Conservation (phyloP, 2,329 filamentous ascomycete genomes). For the Lecanicillium sp. region DNA sequence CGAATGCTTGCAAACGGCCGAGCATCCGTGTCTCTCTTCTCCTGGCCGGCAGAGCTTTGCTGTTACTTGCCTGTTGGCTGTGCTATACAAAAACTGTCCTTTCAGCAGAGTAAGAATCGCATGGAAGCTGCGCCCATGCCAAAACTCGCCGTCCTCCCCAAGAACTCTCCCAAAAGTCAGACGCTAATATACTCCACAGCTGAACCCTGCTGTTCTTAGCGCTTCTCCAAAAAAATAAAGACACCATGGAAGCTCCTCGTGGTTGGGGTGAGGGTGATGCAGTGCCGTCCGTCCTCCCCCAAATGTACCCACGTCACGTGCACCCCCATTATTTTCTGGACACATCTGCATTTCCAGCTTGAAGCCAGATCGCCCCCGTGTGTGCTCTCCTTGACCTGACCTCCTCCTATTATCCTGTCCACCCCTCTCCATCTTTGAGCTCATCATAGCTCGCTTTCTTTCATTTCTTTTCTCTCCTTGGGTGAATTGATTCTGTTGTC, state of each 20-base stretch:
- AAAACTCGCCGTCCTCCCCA: too few species aligned
- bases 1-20: not conserved
- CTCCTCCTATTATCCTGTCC: constrained; percentile 24
- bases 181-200: constrained; percentile 4
- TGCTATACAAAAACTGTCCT: not conserved
- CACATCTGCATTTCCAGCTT: constrained; percentile 35
- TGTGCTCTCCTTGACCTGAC: constrained; percentile 18
- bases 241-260: too few species aligned
- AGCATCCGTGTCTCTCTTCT: constrained; percentile 4
- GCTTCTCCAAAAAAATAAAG: not conserved
- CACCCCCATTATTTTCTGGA: constrained; percentile 28
- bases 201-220: not conserved
- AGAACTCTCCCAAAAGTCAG: too few species aligned
- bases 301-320: constrained; percentile 22
- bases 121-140: too few species aligned
- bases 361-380: constrained; percentile 36
- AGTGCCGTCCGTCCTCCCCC: not conserved
- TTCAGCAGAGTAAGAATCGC: too few species aligned
- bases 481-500: constrained; percentile 31
- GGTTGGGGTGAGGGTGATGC: not conserved
- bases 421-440: constrained; percentile 26
- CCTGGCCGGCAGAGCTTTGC: not conserved
- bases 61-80: not conserved
- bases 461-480: constrained; percentile 25
- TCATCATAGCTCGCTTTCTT: constrained; percentile 27